Conservation (phyloP, 2,329 filamentous ascomycete genomes). For the Sclerotinia sclerotiorum region DNA sequence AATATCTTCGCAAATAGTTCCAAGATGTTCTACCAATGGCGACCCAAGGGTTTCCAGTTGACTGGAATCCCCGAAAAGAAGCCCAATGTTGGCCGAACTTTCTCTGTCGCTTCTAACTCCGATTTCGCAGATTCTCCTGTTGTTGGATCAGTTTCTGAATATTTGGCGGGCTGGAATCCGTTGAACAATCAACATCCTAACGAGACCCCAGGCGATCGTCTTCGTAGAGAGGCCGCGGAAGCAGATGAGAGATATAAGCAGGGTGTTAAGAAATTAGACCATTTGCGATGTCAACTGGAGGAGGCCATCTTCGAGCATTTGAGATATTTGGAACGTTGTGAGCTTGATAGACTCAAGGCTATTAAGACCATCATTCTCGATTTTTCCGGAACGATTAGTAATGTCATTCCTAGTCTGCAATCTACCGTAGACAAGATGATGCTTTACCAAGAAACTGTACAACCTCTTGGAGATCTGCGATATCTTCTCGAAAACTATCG, state of each 20-base stretch:
- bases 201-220: conserved; percentile 82
- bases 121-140: conserved; percentile 72
- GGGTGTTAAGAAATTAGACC: conserved; percentile 80
- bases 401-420: conserved; percentile 94
- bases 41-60: conserved; percentile 83
- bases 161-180: conserved; percentile 88
- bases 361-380: conserved; percentile 98
- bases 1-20: conserved; percentile 97
- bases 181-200: conserved; percentile 89
- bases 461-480: conserved; percentile 82
- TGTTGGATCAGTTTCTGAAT: conserved; percentile 81
- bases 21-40: conserved; percentile 97
- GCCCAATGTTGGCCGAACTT: conserved; percentile 67
- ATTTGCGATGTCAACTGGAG: conserved; percentile 90
- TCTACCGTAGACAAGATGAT: conserved; percentile 98
- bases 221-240: conserved; percentile 85
- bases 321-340: conserved; percentile 95
- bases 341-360: conserved; percentile 91
- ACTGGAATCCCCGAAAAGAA: conserved; percentile 90
- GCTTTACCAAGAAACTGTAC: conserved; percentile 98
- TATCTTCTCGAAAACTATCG: conserved; percentile 97
- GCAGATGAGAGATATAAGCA: conserved; percentile 92
- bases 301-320: conserved; percentile 91
- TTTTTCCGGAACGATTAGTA: conserved; percentile 95
- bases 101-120: conserved; percentile 65